A percentile compares a stretch with the other conserved stretches of the same genome.
phyloP scores from a whole-genome alignment of 345 rosid genomes.

The Anacardium occidentale region DNA sequence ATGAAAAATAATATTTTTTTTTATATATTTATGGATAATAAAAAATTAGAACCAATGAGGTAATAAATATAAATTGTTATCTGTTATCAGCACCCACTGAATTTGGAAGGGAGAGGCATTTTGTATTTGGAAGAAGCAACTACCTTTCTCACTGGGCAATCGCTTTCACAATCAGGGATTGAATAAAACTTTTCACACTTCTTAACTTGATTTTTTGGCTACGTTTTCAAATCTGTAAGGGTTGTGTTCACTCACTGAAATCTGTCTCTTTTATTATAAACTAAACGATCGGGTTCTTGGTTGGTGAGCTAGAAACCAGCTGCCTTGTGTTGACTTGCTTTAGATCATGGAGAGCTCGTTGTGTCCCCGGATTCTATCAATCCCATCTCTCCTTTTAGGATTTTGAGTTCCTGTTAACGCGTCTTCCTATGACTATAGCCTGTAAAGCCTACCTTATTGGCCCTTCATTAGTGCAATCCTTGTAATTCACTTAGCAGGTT shows the following conservation, averaged over 20 bases:
- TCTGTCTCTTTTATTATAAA: not conserved
- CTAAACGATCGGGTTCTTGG: slow-evolving; percentile 24
- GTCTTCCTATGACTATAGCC: not conserved
- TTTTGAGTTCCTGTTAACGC: slow-evolving; percentile 11
- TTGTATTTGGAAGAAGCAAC: not conserved
- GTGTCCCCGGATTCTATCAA: slow-evolving; percentile 10
- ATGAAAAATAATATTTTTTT: no score
- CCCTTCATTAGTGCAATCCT: not conserved
- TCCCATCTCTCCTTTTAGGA: slow-evolving; percentile 11
- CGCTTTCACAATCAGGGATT: slow-evolving; percentile 6
- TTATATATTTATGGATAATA: no score
- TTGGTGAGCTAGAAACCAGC: slow-evolving; percentile 63
- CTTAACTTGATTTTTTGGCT: not conserved
- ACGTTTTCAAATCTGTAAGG: not conserved
- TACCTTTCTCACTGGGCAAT: not conserved
- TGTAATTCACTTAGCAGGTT: not conserved
- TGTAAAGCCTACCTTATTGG: slow-evolving; percentile 6
- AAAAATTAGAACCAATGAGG: no score
- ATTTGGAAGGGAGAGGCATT: not conserved
- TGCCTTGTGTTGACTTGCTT: slow-evolving; percentile 49
- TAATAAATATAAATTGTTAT: no score
- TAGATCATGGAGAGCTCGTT: slow-evolving; percentile 50
- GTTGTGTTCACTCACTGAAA: slow-evolving; percentile 9
- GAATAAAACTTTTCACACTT: slow-evolving; percentile 22
- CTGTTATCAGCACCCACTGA: no score